These are phyloP conservation scores for Penicillium occitanis DNA, from an alignment of 2,329 filamentous ascomycete genomes.

Conservation along the genomic window DNA sequence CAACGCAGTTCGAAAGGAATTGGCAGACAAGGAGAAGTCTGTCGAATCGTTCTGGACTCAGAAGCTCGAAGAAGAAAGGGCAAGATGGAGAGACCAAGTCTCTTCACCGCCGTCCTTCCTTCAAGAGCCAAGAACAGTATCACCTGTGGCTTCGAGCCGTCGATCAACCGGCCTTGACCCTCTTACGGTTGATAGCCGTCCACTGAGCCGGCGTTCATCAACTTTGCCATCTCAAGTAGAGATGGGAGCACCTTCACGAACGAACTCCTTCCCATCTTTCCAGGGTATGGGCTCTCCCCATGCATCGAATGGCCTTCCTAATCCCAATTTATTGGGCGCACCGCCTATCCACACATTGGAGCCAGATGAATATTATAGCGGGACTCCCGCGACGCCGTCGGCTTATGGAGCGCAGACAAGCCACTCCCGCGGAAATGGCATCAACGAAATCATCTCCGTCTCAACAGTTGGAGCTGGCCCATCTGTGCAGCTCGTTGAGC, in stretches of 20 bases:
- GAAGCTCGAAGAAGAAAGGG: slow-evolving; percentile 64
- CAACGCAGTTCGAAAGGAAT: slow-evolving; percentile 56
- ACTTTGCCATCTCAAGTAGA: slow-evolving; percentile 39
- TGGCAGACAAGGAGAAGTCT: slow-evolving; percentile 59
- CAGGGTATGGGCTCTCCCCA: slow-evolving; percentile 31
- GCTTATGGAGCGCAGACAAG: slow-evolving; percentile 40
- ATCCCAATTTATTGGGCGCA: slow-evolving; percentile 31
- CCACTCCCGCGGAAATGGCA: slow-evolving; percentile 53
- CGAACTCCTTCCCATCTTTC: slow-evolving; percentile 44
- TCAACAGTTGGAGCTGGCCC: slow-evolving; percentile 89
- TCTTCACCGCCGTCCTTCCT: slow-evolving; percentile 36
- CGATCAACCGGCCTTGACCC: slow-evolving; percentile 41
- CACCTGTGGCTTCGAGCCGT: slow-evolving; percentile 44
- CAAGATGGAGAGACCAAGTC: slow-evolving; percentile 57
- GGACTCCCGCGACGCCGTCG: slow-evolving; percentile 39
- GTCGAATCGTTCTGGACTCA: slow-evolving; percentile 59
- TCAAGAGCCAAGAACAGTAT: slow-evolving; percentile 41
- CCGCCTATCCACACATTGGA: slow-evolving; percentile 47
- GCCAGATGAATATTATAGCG: slow-evolving; percentile 47
- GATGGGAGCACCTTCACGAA: slow-evolving; percentile 44
- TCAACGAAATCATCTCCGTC: slow-evolving; percentile 82
- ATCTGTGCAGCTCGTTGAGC: slow-evolving; percentile 90
- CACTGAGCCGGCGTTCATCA: slow-evolving; percentile 44
- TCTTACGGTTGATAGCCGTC: slow-evolving; percentile 39
- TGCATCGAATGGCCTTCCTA: slow-evolving; percentile 27